These are phyloP conservation scores for Cladophialophora exuberans DNA, from an alignment of 2,329 filamentous ascomycete genomes.

Conservation along the genomic window DNA sequence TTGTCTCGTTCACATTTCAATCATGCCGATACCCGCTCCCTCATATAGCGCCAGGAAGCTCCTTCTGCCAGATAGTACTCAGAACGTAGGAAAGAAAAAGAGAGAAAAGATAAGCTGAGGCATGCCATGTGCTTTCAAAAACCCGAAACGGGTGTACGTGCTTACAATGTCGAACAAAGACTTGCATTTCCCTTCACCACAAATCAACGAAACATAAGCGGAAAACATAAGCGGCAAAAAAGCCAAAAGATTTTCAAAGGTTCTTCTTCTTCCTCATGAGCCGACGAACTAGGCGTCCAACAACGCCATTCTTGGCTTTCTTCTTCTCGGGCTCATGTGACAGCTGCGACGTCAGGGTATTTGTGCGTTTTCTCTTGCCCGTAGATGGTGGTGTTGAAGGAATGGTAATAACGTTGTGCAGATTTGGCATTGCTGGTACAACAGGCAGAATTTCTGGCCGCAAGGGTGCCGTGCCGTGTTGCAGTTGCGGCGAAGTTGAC, in stretches of 20 bases:
- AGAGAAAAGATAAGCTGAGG: too few relatives aligned
- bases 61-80: too few relatives aligned
- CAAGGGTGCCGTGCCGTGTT: background rate
- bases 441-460: background rate
- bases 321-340: background rate
- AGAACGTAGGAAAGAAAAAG: too few relatives aligned
- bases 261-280: background rate
- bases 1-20: too few relatives aligned
- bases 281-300: constrained; percentile 4
- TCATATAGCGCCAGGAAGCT: too few relatives aligned
- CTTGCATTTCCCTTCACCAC: too few relatives aligned
- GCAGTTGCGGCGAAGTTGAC: background rate
- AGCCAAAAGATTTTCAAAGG: background rate
- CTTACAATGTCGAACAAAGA: too few relatives aligned
- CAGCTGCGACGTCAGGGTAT: background rate
- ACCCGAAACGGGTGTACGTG: too few relatives aligned
- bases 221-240: background rate
- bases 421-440: background rate
- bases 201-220: too few relatives aligned
- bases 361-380: background rate
- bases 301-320: background rate
- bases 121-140: too few relatives aligned
- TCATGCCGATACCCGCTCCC: too few relatives aligned
- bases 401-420: background rate
- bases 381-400: background rate